Evolutionary conservation across 371 early-diverging fungal genomes (phyloP), one percentile per base, ranked within the genome.

Genomic region (Chytridium lagenaria): DNA sequence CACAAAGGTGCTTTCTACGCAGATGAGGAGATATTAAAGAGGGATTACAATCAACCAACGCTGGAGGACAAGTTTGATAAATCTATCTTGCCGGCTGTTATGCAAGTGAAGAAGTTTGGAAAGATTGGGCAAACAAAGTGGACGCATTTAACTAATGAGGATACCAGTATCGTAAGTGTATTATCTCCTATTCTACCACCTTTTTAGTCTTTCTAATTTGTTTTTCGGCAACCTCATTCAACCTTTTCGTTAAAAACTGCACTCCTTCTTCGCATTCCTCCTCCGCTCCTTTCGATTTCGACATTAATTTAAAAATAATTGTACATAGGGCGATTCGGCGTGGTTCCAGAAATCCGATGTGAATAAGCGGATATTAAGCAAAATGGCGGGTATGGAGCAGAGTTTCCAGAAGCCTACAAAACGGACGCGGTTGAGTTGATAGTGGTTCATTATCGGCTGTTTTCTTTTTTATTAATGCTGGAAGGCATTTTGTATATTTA

Each of bases 71-170:
- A 73, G 63, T 75, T 83, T 67, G 84, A 88, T 67, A 81, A 89
- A 70, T 86, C 90, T 37, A 74, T 87, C 19, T 78, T 96, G 49
- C 96, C 96, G 40, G 88, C 90, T 69, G 91, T 95, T 5, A 92
- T 94, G 92, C 93, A 94, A 77, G 94, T 93, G 19, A 92, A 93
- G 77, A 94, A 94, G 72, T 96, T 95, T 85, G 96, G 96, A 70
- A 73, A 88, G 49, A 87, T 90, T 19, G 93, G 95, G 16, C 92
- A 92, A 65, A 93, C 95, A 50, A 96, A 95, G 81, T 96, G 90
- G 83, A 95, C 93, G 36, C 94, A 94, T 66, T 81, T 96, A 80
- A 84, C 86, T 0, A 91, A 90, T 64, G 91, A 94, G 83, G 96
- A 96, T 80, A 96, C 96, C 16, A 80, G 69, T 50, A 65, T 36